phyloP scores from a whole-genome alignment of 257 asterid genomes.

The Anisodus tanguticus region DNA sequence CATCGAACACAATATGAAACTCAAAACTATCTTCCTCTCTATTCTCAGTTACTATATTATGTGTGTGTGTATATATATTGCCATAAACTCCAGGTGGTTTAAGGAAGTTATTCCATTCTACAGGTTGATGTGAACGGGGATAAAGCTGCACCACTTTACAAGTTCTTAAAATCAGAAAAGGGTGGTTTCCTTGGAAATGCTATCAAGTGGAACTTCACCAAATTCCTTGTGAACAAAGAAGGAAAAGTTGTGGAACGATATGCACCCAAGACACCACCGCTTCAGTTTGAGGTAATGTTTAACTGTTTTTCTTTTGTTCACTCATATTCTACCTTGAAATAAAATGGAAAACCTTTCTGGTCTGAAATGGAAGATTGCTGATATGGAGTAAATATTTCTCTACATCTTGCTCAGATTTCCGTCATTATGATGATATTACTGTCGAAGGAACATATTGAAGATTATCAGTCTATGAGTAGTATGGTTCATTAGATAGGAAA shows the following conservation, averaged over 20 bases:
- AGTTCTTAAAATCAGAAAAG: constrained; percentile 75
- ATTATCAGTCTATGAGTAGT: background rate
- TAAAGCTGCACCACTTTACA: constrained; percentile 70
- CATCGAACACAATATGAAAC: background rate
- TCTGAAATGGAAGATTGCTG: constrained; percentile 12
- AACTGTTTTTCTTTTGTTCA: background rate
- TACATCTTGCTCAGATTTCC: background rate
- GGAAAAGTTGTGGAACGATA: constrained; percentile 81
- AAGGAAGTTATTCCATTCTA: background rate
- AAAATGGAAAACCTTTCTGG: background rate
- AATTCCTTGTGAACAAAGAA: constrained; percentile 73
- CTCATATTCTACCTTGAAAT: background rate
- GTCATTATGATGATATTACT: background rate
- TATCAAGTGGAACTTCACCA: constrained; percentile 89
- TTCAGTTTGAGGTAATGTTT: constrained; percentile 65
- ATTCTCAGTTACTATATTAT: background rate
- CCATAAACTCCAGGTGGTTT: background rate
- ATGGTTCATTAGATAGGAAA: background rate
- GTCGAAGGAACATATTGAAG: background rate
- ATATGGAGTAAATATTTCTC: background rate
- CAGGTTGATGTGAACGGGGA: constrained; percentile 85
- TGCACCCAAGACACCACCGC: constrained; percentile 73
- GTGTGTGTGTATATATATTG: background rate
- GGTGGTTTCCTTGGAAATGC: constrained; percentile 65
- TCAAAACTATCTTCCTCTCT: background rate